Evolutionary conservation across 768 basidiomycete species (phyloP), one percentile per base, ranked within the genome.

Genomic region (Rossbeevera mucosa): DNA sequence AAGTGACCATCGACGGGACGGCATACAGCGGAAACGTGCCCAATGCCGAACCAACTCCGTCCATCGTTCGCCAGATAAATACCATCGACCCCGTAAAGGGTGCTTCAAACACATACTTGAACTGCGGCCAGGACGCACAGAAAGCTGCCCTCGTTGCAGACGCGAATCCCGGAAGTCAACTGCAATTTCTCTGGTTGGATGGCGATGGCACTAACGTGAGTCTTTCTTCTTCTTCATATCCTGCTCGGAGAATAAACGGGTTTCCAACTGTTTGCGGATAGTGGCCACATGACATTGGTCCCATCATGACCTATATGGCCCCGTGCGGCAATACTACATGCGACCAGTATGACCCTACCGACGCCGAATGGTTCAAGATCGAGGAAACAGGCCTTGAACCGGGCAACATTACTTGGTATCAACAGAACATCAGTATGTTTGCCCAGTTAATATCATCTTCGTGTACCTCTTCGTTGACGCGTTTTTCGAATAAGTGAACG

Each of bases 341-440:
- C 67, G 76, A 76, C 61, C 67, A 82, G 60, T 86, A 83, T 67
- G 72, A 86, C 59, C 59, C 80, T 6, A 72, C 76, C 14, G 59
- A 73, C 20, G 83, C 85, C 8, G 73, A 80, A 60, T 90, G 85
- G 85, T 87, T 89, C 78, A 89, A 89, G 75, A 81, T 86, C 51
- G 68, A 78, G 26, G 75, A 85, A 61, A 71, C 72, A 3, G 82
- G 80, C 2, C 66, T 72, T 12, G 68, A 77, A 40, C 51, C 64
- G 8, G 64, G 64, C 2, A 66, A 70, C 24, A 55, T 8, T 3
- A 60, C 70, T 4, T 86, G 84, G 85, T 71, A 68, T 3, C 84
- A 86, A 60, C 69, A 69, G 5, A 73, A 75, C 47, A 68, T 85
- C 58, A 76, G 81, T 83, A 58, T 43, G 80, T 74, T 25, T 21